A percentile compares a stretch with the other conserved stretches of the same genome.
Conservation (phyloP, 345 rosid species). For the Eucalyptus tenuipes region DNA sequence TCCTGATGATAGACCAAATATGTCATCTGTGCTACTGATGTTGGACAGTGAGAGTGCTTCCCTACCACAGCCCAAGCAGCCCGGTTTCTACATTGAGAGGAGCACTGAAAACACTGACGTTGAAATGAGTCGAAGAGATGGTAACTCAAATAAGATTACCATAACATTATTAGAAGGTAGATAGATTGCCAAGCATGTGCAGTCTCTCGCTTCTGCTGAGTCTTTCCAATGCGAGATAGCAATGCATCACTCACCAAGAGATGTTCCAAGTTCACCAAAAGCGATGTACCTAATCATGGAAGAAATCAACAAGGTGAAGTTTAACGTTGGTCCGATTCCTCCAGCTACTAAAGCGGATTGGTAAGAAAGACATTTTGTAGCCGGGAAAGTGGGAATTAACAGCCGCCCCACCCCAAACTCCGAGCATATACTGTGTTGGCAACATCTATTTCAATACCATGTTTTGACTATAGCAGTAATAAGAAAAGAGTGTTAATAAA, state of each 20-base stretch:
- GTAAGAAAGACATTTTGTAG: not conserved
- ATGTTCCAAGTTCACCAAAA: not conserved
- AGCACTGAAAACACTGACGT: not conserved
- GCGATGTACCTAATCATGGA: not conserved
- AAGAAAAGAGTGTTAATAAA: not conserved
- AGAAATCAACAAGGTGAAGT: not conserved
- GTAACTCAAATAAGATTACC: not conserved
- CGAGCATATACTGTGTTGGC: not conserved
- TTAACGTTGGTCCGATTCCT: not conserved
- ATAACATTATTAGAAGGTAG: not conserved
- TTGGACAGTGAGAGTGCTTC: not conserved
- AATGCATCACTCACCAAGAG: not conserved
- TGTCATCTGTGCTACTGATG: not conserved
- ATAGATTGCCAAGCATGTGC: not conserved
- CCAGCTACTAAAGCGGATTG: not conserved
- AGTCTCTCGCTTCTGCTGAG: not conserved
- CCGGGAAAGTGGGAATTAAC: not conserved
- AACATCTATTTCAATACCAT: not conserved
- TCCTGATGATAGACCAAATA: slow-evolving; percentile 22
- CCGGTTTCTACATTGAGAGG: not conserved
- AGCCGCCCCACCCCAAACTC: not conserved
- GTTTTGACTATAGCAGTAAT: not conserved
- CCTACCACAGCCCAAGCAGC: not conserved
- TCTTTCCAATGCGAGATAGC: not conserved
- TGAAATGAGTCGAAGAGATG: not conserved